A percentile compares a stretch with the other conserved stretches of the same genome.
Evolutionary conservation across 2,329 filamentous ascomycete genomes (phyloP).

Genomic region (Fusarium keratoplasticum): DNA sequence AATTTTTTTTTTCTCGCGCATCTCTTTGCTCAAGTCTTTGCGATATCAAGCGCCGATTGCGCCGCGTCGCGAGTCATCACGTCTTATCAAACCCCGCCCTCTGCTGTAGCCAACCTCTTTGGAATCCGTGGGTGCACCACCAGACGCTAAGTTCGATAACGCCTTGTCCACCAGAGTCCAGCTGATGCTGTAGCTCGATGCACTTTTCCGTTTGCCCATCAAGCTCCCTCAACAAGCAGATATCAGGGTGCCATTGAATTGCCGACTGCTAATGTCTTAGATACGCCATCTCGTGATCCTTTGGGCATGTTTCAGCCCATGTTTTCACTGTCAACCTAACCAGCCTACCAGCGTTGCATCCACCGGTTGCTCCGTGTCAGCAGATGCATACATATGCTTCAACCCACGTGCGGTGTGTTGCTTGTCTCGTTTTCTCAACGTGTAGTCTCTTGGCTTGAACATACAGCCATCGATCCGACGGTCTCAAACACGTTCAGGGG

Average conservation of each 20-base stretch:
- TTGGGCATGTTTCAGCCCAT: neutral
- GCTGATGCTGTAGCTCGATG: conserved; percentile 1
- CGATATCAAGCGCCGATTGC: conserved; percentile 9
- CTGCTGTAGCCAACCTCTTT: conserved; percentile 22
- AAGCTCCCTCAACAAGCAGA: neutral
- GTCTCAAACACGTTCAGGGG: neutral
- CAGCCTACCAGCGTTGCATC: neutral
- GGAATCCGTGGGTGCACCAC: neutral
- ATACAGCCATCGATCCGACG: neutral
- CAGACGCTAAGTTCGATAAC: neutral
- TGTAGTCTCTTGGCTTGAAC: neutral
- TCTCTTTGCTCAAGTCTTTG: neutral
- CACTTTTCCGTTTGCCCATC: neutral
- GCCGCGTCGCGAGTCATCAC: neutral
- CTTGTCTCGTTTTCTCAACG: neutral
- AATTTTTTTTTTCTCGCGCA: neutral
- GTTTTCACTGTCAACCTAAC: neutral
- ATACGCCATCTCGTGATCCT: neutral
- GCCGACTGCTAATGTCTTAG: neutral
- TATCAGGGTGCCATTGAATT: neutral
- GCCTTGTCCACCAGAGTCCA: conserved; percentile 1
- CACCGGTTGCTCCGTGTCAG: neutral
- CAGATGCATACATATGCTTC: neutral
- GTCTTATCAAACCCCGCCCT: conserved; percentile 34
- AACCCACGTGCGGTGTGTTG: neutral